These are phyloP conservation scores for Picochlorum sp. DNA, from an alignment of 139 green algal genomes.

Conservation along the genomic window DNA sequence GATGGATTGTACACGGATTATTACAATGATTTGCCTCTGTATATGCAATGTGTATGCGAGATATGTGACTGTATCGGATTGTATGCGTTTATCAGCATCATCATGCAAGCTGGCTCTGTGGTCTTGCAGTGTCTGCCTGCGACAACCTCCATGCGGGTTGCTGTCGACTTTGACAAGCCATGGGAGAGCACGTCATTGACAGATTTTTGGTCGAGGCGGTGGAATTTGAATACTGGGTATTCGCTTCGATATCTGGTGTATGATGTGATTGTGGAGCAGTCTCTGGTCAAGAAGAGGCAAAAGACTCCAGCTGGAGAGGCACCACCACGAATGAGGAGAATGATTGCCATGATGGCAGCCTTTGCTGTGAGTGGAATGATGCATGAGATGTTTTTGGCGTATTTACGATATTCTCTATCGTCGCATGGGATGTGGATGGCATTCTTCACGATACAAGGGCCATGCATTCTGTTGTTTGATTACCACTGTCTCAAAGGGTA, in stretches of 20 bases:
- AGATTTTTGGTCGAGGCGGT: constrained; percentile 42
- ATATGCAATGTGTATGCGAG: not conserved
- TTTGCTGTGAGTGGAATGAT: constrained; percentile 32
- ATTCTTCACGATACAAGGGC: constrained; percentile 14
- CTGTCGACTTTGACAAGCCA: constrained; percentile 36
- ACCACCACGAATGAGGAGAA: not conserved
- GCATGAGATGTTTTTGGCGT: constrained; percentile 35
- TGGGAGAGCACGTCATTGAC: constrained; percentile 23
- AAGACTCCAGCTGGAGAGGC: not conserved
- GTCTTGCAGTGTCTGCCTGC: constrained; percentile 14
- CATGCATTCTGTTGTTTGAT: constrained; percentile 4
- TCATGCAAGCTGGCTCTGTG: constrained; percentile 22
- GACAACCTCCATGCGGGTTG: too few relatives aligned
- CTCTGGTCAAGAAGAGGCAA: constrained; percentile 10
- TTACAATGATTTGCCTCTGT: not conserved
- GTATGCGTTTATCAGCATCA: constrained; percentile 27
- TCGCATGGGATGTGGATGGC: constrained; percentile 6
- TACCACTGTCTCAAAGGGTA: too few relatives aligned
- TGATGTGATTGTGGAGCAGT: constrained; percentile 33
- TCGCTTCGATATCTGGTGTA: constrained; percentile 33
- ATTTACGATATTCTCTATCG: not conserved
- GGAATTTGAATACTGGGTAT: constrained; percentile 45
- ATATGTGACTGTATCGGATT: constrained; percentile 12
- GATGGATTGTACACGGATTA: too few relatives aligned
- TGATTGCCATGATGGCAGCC: constrained; percentile 6